These are phyloP conservation scores for Meyerozyma athensensis DNA, from an alignment of 1,139 yeast species.

Conservation along the genomic window DNA sequence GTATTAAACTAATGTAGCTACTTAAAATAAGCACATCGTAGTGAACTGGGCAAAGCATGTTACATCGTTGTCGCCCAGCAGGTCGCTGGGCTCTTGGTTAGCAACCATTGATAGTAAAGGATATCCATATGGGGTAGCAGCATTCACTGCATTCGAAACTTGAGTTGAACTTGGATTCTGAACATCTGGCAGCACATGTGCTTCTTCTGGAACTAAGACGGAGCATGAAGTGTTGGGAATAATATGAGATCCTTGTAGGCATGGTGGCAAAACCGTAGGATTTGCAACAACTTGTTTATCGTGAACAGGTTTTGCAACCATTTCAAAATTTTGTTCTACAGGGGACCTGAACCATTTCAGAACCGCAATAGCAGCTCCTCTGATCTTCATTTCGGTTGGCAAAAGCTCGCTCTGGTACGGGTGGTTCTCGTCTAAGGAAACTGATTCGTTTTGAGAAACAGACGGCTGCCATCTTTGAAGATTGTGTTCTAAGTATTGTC, in stretches of 20 bases:
- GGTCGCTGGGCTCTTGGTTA: too few relatives aligned
- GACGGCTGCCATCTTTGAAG: slow-evolving; percentile 1
- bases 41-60: too few relatives aligned
- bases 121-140: not conserved
- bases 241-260: not conserved
- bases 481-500: not conserved
- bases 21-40: not conserved
- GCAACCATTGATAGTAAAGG: too few relatives aligned
- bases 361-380: not conserved
- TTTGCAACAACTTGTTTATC: not conserved
- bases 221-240: not conserved
- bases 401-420: not conserved
- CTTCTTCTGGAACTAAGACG: not conserved
- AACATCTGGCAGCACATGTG: too few relatives aligned
- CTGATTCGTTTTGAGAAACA: not conserved
- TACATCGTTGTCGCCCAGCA: too few relatives aligned
- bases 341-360: not conserved
- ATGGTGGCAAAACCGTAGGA: not conserved
- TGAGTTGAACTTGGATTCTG: too few relatives aligned
- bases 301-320: not conserved
- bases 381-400: not conserved
- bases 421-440: not conserved
- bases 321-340: not conserved
- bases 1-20: not conserved
- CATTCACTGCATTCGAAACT: too few relatives aligned